Evolutionary conservation across 1,139 yeast genomes (phyloP).

Genomic region (Pichia sp.): DNA sequence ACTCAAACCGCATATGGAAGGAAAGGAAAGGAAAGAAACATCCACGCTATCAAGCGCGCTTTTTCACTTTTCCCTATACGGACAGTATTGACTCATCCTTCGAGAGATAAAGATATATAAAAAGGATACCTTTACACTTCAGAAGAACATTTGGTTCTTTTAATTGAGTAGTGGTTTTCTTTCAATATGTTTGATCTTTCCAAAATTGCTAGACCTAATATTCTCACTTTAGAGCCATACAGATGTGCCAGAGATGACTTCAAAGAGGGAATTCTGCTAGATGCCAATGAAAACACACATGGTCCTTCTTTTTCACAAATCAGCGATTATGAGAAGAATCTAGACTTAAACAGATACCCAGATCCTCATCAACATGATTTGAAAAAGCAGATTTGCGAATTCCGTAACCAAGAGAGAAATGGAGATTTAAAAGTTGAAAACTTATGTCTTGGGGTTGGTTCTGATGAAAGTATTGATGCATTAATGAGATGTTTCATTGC

Average conservation of each 20-base stretch:
- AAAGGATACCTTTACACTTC: no score
- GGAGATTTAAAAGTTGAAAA: conserved; percentile 49
- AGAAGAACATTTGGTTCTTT: no score
- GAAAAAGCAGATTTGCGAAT: conserved; percentile 61
- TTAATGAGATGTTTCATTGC: conserved; percentile 75
- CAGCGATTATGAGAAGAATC: conserved; percentile 28
- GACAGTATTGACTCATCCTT: no score
- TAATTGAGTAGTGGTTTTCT: background rate
- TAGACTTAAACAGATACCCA: conserved; percentile 82
- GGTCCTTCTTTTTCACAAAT: conserved; percentile 64
- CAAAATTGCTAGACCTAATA: conserved; percentile 73
- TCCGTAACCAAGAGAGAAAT: conserved; percentile 47
- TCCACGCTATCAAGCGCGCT: conserved; percentile 19
- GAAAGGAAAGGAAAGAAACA: no score
- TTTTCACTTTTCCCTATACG: conserved; percentile 18
- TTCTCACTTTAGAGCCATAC: conserved; percentile 74
- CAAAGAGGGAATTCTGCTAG: conserved; percentile 76
- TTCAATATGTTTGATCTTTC: conserved; percentile 38
- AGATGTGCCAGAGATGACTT: conserved; percentile 95
- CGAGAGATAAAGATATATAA: no score
- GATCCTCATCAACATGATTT: conserved; percentile 91
- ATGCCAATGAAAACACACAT: conserved; percentile 93
- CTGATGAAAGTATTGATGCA: conserved; percentile 92
- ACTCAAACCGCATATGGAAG: no score
- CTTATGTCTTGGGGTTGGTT: conserved; percentile 90